Conservation (phyloP, 176 grass and related monocot species). For the Olyra latifolia region DNA sequence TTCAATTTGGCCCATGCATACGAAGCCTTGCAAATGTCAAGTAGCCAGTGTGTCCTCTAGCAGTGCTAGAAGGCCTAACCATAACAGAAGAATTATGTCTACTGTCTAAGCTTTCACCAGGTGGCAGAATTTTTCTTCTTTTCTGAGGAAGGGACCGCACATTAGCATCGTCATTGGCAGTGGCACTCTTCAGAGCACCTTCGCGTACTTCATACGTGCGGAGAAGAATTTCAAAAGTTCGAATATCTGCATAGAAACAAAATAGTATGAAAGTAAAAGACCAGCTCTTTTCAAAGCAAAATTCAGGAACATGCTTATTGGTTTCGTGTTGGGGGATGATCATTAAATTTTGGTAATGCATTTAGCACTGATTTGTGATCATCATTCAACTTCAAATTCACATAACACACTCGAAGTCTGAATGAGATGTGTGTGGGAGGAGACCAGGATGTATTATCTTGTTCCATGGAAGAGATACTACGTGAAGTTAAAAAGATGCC, state of each 20-base stretch:
- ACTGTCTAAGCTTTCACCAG: constrained; percentile 28
- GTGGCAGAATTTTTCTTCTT: constrained; percentile 41
- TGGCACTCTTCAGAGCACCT: constrained; percentile 28
- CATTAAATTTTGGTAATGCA: neutral
- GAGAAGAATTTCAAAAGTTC: constrained; percentile 91
- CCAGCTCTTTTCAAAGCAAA: neutral
- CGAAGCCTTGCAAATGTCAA: constrained; percentile 76
- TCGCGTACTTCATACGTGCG: constrained; percentile 72
- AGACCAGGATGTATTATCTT: neutral
- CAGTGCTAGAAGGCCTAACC: constrained; percentile 63
- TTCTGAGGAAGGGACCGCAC: constrained; percentile 57
- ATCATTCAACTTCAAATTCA: neutral
- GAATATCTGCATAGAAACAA: constrained; percentile 67
- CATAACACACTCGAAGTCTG: neutral
- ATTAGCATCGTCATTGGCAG: constrained; percentile 29
- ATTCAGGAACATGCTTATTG: neutral
- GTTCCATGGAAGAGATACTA: neutral
- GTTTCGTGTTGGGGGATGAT: neutral
- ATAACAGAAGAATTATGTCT: constrained; percentile 43
- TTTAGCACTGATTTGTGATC: neutral
- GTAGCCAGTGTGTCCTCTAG: constrained; percentile 88
- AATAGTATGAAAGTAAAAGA: neutral
- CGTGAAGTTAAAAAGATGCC: neutral
- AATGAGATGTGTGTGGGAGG: neutral
- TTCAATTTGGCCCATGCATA: constrained; percentile 33